Percentiles rank a stretch among this genome's conserved stretches.
Conservation (phyloP, 768 basidiomycete genomes). For the Lentinula sp. region DNA sequence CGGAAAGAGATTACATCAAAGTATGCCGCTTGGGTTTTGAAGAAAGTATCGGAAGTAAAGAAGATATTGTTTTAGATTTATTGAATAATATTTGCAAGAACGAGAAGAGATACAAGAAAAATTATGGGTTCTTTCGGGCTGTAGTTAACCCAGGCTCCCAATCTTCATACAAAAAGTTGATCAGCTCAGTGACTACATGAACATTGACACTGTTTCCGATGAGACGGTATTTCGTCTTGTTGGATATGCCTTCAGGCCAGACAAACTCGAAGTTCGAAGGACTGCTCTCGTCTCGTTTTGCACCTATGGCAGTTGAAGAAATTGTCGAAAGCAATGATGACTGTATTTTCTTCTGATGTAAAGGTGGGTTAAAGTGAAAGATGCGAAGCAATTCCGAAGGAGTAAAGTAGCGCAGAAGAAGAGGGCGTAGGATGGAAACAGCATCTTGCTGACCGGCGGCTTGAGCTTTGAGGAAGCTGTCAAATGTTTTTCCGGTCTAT, state of each 20-base stretch:
- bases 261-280: constrained; percentile 25
- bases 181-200: constrained; percentile 55
- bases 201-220: constrained; percentile 86
- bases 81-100: too few species aligned
- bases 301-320: background rate
- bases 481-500: constrained; percentile 58
- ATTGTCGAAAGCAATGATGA: background rate
- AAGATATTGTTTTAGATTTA: background rate
- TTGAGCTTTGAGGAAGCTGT: constrained; percentile 45
- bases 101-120: background rate
- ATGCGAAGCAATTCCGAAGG: constrained; percentile 66
- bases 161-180: constrained; percentile 49
- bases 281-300: background rate
- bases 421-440: constrained; percentile 47
- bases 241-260: constrained; percentile 61
- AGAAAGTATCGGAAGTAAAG: background rate
- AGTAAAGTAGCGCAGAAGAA: constrained; percentile 71
- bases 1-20: background rate
- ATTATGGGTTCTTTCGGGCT: too few species aligned
- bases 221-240: constrained; percentile 66
- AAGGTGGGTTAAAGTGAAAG: constrained; percentile 43
- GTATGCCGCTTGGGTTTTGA: background rate
- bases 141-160: background rate
- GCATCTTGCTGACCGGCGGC: constrained; percentile 32
- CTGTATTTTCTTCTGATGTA: background rate